A percentile compares a stretch with the other conserved stretches of the same genome.
These are phyloP conservation scores for Exophiala sp. DNA, from an alignment of 2,329 filamentous ascomycete genomes.

Conservation along the genomic window DNA sequence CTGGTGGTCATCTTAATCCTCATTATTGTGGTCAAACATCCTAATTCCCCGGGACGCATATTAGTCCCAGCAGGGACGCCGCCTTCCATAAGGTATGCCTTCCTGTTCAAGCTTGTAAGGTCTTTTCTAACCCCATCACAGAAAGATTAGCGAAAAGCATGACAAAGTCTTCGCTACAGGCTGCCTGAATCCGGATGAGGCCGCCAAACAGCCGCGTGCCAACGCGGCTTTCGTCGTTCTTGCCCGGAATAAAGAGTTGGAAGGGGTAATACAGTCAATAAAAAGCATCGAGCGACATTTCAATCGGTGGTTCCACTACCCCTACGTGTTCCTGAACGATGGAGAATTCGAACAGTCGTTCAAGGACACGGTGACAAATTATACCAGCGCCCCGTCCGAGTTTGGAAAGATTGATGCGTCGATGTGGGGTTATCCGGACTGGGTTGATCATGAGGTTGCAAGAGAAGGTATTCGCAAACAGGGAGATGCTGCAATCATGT, in stretches of 20 bases:
- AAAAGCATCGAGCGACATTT: constrained; percentile 98
- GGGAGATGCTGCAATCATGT: constrained; percentile 97
- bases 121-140: constrained; percentile 38
- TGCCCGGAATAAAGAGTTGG: constrained; percentile 91
- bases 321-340: constrained; percentile 97
- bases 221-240: constrained; percentile 96
- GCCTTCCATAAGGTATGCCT: constrained; percentile 76
- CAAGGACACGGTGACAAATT: constrained; percentile 80
- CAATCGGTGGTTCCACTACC: constrained; percentile 98
- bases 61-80: constrained; percentile 84
- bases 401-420: constrained; percentile 88
- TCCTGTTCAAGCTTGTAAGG: constrained; percentile 11
- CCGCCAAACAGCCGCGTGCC: constrained; percentile 73
- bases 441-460: constrained; percentile 89
- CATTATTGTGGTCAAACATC: constrained; percentile 83
- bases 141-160: constrained; percentile 94
- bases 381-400: constrained; percentile 83
- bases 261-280: constrained; percentile 92
- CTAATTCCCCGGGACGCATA: constrained; percentile 74
- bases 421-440: constrained; percentile 97
- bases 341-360: constrained; percentile 95
- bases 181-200: constrained; percentile 69
- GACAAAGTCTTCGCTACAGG: constrained; percentile 95
- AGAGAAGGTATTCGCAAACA: constrained; percentile 96
- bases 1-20: constrained; percentile 89